A percentile compares a stretch with the other conserved stretches of the same genome.
Evolutionary conservation across 768 basidiomycete genomes (phyloP).

Genomic region (Trametes gibbosa): DNA sequence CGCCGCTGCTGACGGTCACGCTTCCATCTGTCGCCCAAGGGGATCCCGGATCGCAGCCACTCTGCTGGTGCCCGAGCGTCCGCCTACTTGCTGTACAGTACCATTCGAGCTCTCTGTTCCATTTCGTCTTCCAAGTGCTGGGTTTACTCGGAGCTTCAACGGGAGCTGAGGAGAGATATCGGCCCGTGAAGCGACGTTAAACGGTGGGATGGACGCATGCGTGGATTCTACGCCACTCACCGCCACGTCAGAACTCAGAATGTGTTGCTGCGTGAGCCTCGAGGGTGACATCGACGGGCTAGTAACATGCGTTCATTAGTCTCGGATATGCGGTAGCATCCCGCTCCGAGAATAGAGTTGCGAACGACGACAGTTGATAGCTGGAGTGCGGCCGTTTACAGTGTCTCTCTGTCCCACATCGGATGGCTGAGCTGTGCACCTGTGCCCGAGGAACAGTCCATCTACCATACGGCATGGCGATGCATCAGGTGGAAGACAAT

Average conservation of each 20-base stretch:
- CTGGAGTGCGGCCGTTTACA: no score
- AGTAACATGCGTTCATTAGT: neutral
- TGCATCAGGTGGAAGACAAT: neutral
- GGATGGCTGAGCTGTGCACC: neutral
- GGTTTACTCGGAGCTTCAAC: neutral
- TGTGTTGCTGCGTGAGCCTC: neutral
- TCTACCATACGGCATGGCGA: neutral
- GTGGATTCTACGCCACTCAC: neutral
- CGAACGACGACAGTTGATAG: no score
- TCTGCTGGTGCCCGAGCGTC: neutral
- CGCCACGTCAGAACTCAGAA: neutral
- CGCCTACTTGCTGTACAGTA: neutral
- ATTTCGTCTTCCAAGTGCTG: neutral
- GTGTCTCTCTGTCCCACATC: neutral
- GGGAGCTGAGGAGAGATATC: neutral
- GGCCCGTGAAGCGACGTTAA: neutral
- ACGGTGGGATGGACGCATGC: neutral
- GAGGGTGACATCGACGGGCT: neutral
- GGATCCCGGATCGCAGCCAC: neutral
- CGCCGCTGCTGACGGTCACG: neutral
- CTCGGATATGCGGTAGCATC: neutral
- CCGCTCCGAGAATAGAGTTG: no score
- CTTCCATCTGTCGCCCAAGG: constrained; percentile 1
- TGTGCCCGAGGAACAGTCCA: no score
- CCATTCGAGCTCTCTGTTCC: neutral